These are phyloP conservation scores for Phytophthora pini DNA, from an alignment of 352 stramenopile genomes.

Conservation along the genomic window DNA sequence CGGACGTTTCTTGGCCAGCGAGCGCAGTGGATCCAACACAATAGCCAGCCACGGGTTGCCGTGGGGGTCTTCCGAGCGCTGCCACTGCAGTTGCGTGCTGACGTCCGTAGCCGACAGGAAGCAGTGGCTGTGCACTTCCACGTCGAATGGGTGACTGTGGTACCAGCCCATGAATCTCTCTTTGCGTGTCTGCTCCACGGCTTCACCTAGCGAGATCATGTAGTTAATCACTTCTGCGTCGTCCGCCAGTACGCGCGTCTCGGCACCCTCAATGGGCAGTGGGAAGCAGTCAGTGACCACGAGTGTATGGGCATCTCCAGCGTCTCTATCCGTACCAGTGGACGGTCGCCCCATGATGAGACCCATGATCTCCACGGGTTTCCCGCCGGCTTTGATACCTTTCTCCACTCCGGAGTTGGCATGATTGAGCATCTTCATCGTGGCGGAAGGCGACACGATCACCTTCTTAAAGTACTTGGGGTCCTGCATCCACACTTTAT, in stretches of 20 bases:
- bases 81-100: constrained; percentile 98
- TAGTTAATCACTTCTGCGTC: constrained; percentile 99
- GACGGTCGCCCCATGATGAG: constrained; percentile 95
- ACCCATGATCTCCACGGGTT: constrained; percentile 99
- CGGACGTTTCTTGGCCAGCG: constrained; percentile 91
- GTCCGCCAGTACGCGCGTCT: constrained; percentile 97
- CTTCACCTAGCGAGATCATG: constrained; percentile 98
- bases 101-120: constrained; percentile 98
- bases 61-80: constrained; percentile 96
- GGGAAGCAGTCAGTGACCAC: constrained; percentile 99
- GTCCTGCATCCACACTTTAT: constrained; percentile 92
- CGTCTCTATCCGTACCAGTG: constrained; percentile 85
- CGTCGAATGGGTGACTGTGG: constrained; percentile 99
- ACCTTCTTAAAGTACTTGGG: constrained; percentile 97
- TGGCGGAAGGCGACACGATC: constrained; percentile 93
- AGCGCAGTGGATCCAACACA: constrained; percentile 97
- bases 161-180: constrained; percentile 99
- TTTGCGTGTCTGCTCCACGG: constrained; percentile 93
- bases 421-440: constrained; percentile 98
- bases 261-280: constrained; percentile 96
- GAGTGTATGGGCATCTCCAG: constrained; percentile 90
- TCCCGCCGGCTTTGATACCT: constrained; percentile 95
- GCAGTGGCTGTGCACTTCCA: constrained; percentile 96
- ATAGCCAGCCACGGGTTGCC: constrained; percentile 98
- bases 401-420: constrained; percentile 98